Base-by-base conservation (phyloP, 768 basidiomycete genomes). In the Tricholoma hemisulphureum region DNA sequence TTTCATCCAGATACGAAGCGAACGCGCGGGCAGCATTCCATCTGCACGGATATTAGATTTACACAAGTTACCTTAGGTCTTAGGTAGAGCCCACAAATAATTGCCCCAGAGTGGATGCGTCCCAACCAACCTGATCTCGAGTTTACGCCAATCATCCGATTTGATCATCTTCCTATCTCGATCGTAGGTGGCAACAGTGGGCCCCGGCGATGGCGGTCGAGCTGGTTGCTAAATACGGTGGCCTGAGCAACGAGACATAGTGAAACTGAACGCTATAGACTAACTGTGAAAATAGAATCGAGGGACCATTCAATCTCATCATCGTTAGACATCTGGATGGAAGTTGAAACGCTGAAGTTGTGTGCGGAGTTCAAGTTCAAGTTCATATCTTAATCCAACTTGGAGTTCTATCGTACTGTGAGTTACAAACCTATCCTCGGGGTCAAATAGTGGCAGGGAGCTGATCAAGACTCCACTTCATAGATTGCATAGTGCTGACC, bases 51-150 rank as follows among this genome's bases (percentile, higher is more conserved):
- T 41, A 52, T 57, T 14, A n/a, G n/a, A 7, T 8, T 51, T 58
- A 32, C 10, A 20, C 23, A 52, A 35, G 28, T 55, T 21, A 29
- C 34, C 23, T 29, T 37, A 23, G 23, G 29, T 35, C 23, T 24
- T 24, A 14, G 9, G 18, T 10, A 9, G 10, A 43, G 20, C 77
- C 57, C 62, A 92, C 91, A 93, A 69, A 66, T 91, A 76, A 66
- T 93, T 89, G 1, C 84, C 91, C 91, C 91, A 93, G 4, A 93
- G 74, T 1, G 90, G 87, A 65, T 93, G 92, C 1, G 81, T 81
- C 13, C 92, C 92, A 0, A 94, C 89, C 6, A 94, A 78, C 58
- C 83, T 75, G 37, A 94, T 87, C 5, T 74, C 71, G 14, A 94
- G 75, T 31, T 77, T 69, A 10, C 70, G 61, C 79, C 78, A 77